Base-by-base conservation (phyloP, 176 grass and related monocot genomes). In the Oropetium thomaeum region DNA sequence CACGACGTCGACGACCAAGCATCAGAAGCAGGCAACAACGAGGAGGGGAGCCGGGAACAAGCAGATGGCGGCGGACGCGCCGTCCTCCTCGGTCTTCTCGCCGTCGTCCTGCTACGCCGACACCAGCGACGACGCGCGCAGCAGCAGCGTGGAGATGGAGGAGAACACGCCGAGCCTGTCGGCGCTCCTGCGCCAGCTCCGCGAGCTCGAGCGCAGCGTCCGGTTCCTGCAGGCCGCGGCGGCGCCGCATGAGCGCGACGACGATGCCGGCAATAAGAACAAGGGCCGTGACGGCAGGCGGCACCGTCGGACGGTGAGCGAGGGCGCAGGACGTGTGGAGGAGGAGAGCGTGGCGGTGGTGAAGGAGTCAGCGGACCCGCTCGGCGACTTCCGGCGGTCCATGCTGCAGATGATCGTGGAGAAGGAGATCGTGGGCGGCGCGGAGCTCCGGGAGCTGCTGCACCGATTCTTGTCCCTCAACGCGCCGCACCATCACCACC, bases 371-470 rank as follows among this genome's bases (percentile, higher is more conserved):
- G 84, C 75, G 37, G 87, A 93, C 45, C 91, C 91, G 44, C 78
- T 90, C 4, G 58, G 8, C 1, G 91, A 93, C 43, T 93, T 93
- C 87, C 84, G 91, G 42, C 74, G 84, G 70, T 93, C 91, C 7
- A 93, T 93, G 87, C 81, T 93, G 78, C 91, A 87, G 69, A 93
- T 93, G 91, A 93, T 93, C 87, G 91, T 93, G 52, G 91, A 93
- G 87, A 87, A 93, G 31, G 87, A 90, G 81, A 90, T 93, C 78
- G 65, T 90, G 41, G 81, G 70, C 51, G 70, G 74, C 19, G 74
- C 26, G 0, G 91, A 93, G 78, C 78, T 90, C 32, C 74, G 79
- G 10, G 87, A 82, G 65, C 81, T 90, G 31, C 81, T 93, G 30
- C 84, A 77, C 42, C 91, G 91, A 23, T 93, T 93, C 81, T 70